These are phyloP conservation scores for Zygotorulaspora danielsina DNA, from an alignment of 805 yeast species.

Conservation along the genomic window DNA sequence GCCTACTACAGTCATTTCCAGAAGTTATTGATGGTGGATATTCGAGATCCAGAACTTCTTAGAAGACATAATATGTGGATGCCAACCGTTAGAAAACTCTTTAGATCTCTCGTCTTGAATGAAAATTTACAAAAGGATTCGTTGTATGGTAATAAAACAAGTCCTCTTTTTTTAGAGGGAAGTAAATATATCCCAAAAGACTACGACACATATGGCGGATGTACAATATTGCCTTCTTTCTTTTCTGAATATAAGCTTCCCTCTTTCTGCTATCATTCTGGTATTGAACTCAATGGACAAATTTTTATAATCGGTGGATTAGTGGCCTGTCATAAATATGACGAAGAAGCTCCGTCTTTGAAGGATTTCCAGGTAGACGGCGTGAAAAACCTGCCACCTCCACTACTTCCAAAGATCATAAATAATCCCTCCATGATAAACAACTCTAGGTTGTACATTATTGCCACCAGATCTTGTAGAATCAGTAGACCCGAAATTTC, in stretches of 20 bases:
- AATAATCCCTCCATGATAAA: slow-evolving; percentile 42
- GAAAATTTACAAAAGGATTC: background rate
- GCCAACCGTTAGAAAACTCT: slow-evolving; percentile 21
- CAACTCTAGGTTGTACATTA: slow-evolving; percentile 37
- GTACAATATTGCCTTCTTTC: slow-evolving; percentile 27
- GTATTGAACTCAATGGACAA: slow-evolving; percentile 39
- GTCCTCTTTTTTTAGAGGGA: slow-evolving; percentile 27
- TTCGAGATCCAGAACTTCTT: slow-evolving; percentile 17
- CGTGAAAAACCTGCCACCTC: slow-evolving; percentile 43
- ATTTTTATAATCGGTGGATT: slow-evolving; percentile 47
- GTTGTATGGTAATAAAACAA: slow-evolving; percentile 16
- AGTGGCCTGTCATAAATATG: slow-evolving; percentile 26
- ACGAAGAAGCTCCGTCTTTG: slow-evolving; percentile 34
- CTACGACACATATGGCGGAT: slow-evolving; percentile 27
- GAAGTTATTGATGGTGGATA: slow-evolving; percentile 22
- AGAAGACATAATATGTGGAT: slow-evolving; percentile 32
- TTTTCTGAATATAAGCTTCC: slow-evolving; percentile 42
- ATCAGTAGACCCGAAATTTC: slow-evolving; percentile 32
- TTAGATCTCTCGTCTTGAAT: slow-evolving; percentile 7
- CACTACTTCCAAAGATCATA: slow-evolving; percentile 41
- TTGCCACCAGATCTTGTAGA: slow-evolving; percentile 41
- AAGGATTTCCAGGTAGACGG: slow-evolving; percentile 38
- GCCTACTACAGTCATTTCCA: slow-evolving; percentile 26
- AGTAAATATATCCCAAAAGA: slow-evolving; percentile 22
- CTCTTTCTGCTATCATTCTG: slow-evolving; percentile 42